Evolutionary conservation across 2,329 filamentous ascomycete species (phyloP).

Genomic region (Monilinia polystroma): DNA sequence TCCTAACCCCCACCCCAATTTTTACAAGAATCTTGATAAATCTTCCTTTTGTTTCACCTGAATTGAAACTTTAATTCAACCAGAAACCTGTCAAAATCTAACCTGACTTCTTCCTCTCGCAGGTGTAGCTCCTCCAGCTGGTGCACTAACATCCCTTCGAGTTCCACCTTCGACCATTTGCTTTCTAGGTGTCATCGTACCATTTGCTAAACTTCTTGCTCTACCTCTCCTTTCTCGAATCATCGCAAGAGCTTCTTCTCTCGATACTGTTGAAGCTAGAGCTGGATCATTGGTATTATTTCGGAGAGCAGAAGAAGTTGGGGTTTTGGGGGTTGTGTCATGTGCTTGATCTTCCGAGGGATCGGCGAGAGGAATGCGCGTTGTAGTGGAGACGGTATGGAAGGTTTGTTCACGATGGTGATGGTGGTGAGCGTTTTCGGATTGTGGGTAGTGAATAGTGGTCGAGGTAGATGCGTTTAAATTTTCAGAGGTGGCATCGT

Average conservation of each 20-base stretch:
- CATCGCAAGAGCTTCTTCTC: conserved; percentile 72
- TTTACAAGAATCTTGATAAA: conserved; percentile 5
- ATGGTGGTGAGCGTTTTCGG: conserved; percentile 34
- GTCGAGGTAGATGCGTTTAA: conserved; percentile 39
- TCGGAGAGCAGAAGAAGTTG: conserved; percentile 24
- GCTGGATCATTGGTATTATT: conserved; percentile 48
- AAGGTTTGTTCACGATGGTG: conserved; percentile 29
- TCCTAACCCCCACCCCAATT: background rate
- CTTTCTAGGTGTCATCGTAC: conserved; percentile 59
- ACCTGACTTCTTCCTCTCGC: conserved; percentile 30
- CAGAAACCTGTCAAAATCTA: background rate
- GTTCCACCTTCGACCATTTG: conserved; percentile 35
- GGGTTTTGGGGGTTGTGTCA: conserved; percentile 21
- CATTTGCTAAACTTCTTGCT: conserved; percentile 66
- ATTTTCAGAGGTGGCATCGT: conserved; percentile 26
- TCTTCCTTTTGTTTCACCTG: background rate
- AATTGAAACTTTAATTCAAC: background rate
- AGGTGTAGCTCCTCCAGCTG: conserved; percentile 34
- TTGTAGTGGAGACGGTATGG: conserved; percentile 40
- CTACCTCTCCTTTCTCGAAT: conserved; percentile 72
- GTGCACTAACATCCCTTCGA: conserved; percentile 39
- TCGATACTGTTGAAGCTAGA: conserved; percentile 63
- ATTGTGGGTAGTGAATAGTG: conserved; percentile 10
- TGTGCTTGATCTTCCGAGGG: conserved; percentile 26
- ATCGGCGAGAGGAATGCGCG: conserved; percentile 37